These are phyloP conservation scores for Colletotrichum sojae DNA, from an alignment of 2,329 filamentous ascomycete genomes.

Conservation along the genomic window DNA sequence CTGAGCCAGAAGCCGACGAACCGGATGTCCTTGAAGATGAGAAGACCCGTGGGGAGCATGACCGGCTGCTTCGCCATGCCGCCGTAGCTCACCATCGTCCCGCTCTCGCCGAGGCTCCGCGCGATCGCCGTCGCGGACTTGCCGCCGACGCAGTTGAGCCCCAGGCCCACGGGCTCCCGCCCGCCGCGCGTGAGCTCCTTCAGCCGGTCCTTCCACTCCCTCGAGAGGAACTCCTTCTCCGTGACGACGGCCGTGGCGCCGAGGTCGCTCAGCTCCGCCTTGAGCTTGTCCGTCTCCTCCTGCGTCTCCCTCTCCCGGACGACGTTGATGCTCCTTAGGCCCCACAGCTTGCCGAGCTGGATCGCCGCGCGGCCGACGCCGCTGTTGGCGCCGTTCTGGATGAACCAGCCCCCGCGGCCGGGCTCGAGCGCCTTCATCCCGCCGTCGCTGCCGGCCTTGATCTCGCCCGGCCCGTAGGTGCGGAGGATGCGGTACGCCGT, in stretches of 20 bases:
- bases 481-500: constrained; percentile 94
- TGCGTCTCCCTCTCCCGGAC: constrained; percentile 79
- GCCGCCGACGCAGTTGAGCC: constrained; percentile 94
- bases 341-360: constrained; percentile 89
- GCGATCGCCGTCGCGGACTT: constrained; percentile 85
- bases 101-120: constrained; percentile 77
- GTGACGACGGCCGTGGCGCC: constrained; percentile 72
- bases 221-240: constrained; percentile 67
- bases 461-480: constrained; percentile 74
- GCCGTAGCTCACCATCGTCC: constrained; percentile 91
- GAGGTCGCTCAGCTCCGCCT: constrained; percentile 65
- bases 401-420: constrained; percentile 84
- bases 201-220: constrained; percentile 73
- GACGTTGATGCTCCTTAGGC: constrained; percentile 90
- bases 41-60: constrained; percentile 81
- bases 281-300: constrained; percentile 74
- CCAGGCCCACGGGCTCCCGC: constrained; percentile 80
- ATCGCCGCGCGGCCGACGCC: constrained; percentile 94
- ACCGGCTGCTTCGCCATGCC: constrained; percentile 94
- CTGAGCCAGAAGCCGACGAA: constrained; percentile 98
- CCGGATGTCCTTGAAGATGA: constrained; percentile 93
- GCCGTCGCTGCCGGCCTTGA: constrained; percentile 58
- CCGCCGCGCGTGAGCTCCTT: constrained; percentile 79
- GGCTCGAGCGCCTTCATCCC: constrained; percentile 59
- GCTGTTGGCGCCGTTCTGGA: constrained; percentile 97